Evolutionary conservation across 805 yeast genomes (phyloP).

Genomic region (Lipomyces kockii): DNA sequence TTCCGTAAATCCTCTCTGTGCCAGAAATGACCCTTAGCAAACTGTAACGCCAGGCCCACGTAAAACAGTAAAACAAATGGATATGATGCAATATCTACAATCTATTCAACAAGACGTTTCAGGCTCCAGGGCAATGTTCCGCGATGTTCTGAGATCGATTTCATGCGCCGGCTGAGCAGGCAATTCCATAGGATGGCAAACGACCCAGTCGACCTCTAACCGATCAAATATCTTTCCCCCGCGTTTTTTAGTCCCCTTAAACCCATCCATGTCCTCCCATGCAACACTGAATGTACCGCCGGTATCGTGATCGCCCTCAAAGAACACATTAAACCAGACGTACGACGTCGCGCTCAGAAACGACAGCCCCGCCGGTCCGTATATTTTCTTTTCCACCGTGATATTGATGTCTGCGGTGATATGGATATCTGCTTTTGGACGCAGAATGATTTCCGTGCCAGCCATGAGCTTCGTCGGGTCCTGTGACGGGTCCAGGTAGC

Average conservation of each 20-base stretch:
- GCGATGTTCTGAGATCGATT: background rate
- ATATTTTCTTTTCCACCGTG: slow-evolving; percentile 31
- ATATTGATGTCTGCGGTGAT: slow-evolving; percentile 37
- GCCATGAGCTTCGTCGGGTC: background rate
- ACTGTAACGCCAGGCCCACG: background rate
- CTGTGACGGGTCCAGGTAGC: background rate
- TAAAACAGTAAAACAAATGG: background rate
- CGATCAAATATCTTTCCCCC: slow-evolving; percentile 61
- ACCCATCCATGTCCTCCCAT: slow-evolving; percentile 70
- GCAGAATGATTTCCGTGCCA: slow-evolving; percentile 26
- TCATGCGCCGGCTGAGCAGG: background rate
- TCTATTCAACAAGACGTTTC: background rate
- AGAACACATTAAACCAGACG: slow-evolving; percentile 53
- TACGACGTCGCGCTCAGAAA: slow-evolving; percentile 41
- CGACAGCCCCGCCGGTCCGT: slow-evolving; percentile 34
- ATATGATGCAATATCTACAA: slow-evolving; percentile 1
- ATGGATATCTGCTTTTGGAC: slow-evolving; percentile 29
- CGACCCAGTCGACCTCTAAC: slow-evolving; percentile 51
- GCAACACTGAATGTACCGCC: slow-evolving; percentile 37
- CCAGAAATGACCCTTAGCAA: background rate
- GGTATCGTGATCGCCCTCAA: slow-evolving; percentile 47
- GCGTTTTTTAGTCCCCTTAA: slow-evolving; percentile 60
- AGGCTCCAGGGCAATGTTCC: background rate
- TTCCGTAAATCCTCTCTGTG: background rate
- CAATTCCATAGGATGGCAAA: background rate